Evolutionary conservation across 176 grass and related monocot genomes (phyloP).

Genomic region (Saccharum spontaneum): DNA sequence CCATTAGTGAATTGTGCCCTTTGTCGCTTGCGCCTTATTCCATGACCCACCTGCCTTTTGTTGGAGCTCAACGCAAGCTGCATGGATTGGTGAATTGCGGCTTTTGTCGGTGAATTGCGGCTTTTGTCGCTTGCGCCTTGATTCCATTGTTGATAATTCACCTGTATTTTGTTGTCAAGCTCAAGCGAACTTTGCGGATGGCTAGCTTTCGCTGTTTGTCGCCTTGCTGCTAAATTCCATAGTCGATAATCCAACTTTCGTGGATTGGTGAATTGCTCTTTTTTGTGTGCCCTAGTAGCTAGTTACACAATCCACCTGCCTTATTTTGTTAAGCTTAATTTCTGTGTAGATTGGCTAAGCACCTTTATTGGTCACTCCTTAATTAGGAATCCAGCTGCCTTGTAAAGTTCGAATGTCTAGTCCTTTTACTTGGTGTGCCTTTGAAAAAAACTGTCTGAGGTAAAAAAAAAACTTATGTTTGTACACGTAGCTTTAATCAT

Average conservation of each 20-base stretch:
- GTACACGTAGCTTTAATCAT: background rate
- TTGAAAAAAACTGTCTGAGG: background rate
- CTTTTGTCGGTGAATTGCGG: constrained; percentile 20
- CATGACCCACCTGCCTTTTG: background rate
- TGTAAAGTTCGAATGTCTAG: background rate
- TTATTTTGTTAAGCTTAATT: background rate
- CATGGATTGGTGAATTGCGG: background rate
- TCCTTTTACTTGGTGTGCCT: background rate
- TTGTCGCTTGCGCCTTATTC: background rate
- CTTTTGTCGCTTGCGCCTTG: background rate
- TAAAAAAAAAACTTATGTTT: background rate
- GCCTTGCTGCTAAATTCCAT: background rate
- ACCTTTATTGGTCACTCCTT: background rate
- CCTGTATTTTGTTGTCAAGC: background rate
- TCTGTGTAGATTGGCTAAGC: background rate
- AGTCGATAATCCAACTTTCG: background rate
- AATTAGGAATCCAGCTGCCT: background rate
- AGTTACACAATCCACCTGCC: background rate
- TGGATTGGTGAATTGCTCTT: background rate
- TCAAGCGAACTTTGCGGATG: background rate
- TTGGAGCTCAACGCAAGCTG: constrained; percentile 5
- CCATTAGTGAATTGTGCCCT: background rate
- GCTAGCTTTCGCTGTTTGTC: background rate
- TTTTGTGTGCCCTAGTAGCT: background rate
- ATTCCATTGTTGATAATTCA: background rate